Base-by-base conservation (phyloP, 1,284 basidiomycete species). In the Boletus mariae region DNA sequence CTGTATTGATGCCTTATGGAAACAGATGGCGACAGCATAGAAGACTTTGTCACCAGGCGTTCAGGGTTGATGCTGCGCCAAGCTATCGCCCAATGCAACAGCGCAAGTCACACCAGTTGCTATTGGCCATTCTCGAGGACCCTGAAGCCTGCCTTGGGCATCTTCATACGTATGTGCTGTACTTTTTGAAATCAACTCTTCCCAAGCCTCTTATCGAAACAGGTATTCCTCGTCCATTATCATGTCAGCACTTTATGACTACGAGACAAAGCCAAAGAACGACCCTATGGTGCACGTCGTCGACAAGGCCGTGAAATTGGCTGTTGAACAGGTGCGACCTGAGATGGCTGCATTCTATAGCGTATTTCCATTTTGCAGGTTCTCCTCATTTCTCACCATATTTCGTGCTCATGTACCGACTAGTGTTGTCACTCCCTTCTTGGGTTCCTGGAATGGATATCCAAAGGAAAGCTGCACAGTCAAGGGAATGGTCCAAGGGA, bases 361-460 rank as follows among this genome's bases (percentile, higher is more conserved):
- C 17, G n/a, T 38, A 7, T 17, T 9, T 13, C 17, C 38, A 13
- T 20, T 38, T 38, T 34, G 61, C 43, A 41, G 2, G 61, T 23
- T 17, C 26, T 28, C 25, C 42, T 11, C 28, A 9, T 17, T 38
- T 9, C 7, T 10, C 9, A 17, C 35, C n/a, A 3, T n/a, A 17
- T 38, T 15, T 50, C 3, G 4, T 53, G 4, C 55, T 52, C n/a
- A 55, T 20, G 6, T n/a, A 17, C 11, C 37, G 23, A 29, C 35
- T 15, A 66, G 64, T 65, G 34, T 55, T 68, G 9, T 45, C 37
- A 8, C 54, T 64, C 20, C 38, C 35, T 38, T 38, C 35, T 17
- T 17, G 35, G 9, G 15, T 38, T 38, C 17, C 35, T n/a, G n/a
- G 35, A 38, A 17, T 38, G 35, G 8, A 17, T 9, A 38, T 38